Conservation (phyloP, 108 stramenopile genomes). For the Nitzschia sp. region DNA sequence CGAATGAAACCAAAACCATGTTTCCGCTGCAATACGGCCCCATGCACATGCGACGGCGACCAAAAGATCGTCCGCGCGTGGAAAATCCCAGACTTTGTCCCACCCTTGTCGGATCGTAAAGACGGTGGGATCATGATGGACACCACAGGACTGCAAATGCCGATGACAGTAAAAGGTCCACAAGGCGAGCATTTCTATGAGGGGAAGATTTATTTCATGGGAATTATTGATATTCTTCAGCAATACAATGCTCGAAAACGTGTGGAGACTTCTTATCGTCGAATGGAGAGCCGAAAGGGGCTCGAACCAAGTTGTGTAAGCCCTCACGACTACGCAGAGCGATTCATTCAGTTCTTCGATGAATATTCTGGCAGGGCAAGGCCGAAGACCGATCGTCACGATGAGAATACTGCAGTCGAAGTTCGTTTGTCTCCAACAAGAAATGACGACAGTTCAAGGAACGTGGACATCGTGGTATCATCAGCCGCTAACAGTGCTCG, state of each 20-base stretch:
- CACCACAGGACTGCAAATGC: constrained; percentile 52
- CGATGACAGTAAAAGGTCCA: constrained; percentile 48
- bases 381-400: background rate
- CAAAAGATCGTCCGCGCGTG: constrained; percentile 35
- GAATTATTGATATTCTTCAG: constrained; percentile 97
- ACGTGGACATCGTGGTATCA: constrained; percentile 9
- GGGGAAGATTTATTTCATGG: constrained; percentile 92
- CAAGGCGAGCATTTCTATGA: constrained; percentile 60
- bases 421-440: background rate
- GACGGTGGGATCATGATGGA: constrained; percentile 89
- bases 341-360: constrained; percentile 83
- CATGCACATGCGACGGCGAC: constrained; percentile 33
- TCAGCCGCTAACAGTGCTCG: too few species aligned
- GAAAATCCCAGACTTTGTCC: constrained; percentile 56
- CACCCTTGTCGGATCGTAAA: constrained; percentile 75
- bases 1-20: constrained; percentile 53
- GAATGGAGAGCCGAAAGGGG: constrained; percentile 51
- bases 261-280: constrained; percentile 75
- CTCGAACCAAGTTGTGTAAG: constrained; percentile 83
- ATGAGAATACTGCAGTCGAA: constrained; percentile 22
- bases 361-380: constrained; percentile 48
- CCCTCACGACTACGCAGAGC: constrained; percentile 77
- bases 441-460: background rate
- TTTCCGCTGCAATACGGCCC: constrained; percentile 13
- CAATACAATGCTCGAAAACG: constrained; percentile 92